These are phyloP conservation scores for Nymphaea colorata DNA, from an alignment of 164 flowering plant genomes.

Conservation along the genomic window DNA sequence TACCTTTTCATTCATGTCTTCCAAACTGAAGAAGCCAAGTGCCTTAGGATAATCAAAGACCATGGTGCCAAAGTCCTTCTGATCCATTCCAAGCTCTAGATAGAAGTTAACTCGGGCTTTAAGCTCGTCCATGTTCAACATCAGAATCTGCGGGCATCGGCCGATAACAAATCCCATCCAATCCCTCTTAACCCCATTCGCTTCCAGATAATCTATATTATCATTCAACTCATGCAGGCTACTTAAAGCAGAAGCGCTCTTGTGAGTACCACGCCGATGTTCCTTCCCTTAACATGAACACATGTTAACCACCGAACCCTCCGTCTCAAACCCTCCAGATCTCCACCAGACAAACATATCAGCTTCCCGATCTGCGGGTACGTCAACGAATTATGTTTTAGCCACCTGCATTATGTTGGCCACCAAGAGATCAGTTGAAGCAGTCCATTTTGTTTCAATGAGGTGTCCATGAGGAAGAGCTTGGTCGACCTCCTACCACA, in stretches of 20 bases:
- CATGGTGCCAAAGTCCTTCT: conserved; percentile 89
- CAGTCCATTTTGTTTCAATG: background rate
- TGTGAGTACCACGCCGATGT: conserved; percentile 42
- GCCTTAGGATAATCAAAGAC: conserved; percentile 73
- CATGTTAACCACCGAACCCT: conserved; percentile 61
- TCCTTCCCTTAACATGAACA: conserved; percentile 58
- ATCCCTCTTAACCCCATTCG: conserved; percentile 63
- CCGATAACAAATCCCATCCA: conserved; percentile 86
- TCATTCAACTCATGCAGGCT: conserved; percentile 52
- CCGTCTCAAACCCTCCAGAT: conserved; percentile 35
- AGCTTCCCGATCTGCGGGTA: conserved; percentile 77
- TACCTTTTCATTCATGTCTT: conserved; percentile 90
- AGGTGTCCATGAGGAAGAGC: too few species aligned
- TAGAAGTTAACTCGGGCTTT: conserved; percentile 54
- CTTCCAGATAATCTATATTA: conserved; percentile 50
- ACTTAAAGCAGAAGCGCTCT: conserved; percentile 48
- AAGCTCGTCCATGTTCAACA: conserved; percentile 53
- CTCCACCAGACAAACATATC: conserved; percentile 57
- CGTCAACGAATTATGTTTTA: conserved; percentile 75
- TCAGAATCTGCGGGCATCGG: conserved; percentile 62
- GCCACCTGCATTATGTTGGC: conserved; percentile 44
- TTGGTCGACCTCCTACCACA: too few species aligned
- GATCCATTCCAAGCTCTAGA: conserved; percentile 67
- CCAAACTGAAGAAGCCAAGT: conserved; percentile 57
- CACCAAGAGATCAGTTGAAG: too few species aligned